Percentiles rank a stretch among this genome's conserved stretches.
These are phyloP conservation scores for Auricularia sp. DNA, from an alignment of 768 basidiomycete genomes.

Conservation along the genomic window DNA sequence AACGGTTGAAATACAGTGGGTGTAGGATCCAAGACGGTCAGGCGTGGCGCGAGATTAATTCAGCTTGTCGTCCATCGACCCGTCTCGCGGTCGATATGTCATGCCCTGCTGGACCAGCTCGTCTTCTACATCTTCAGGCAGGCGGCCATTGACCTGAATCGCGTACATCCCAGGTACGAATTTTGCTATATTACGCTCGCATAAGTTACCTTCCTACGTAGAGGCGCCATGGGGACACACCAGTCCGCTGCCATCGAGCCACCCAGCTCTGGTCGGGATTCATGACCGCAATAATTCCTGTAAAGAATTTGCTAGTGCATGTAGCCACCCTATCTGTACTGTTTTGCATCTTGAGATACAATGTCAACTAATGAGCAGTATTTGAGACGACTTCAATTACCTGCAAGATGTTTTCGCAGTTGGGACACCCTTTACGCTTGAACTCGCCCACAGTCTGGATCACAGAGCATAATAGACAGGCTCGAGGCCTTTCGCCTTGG, in stretches of 20 bases:
- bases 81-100: slow-evolving; percentile 75
- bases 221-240: slow-evolving; percentile 29
- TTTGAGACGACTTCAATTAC: slow-evolving; percentile 28
- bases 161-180: slow-evolving; percentile 90
- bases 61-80: background rate
- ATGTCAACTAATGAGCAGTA: background rate
- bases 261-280: slow-evolving; percentile 91
- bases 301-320: slow-evolving; percentile 89
- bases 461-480: slow-evolving; percentile 89
- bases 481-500: slow-evolving; percentile 71
- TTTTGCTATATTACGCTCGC: slow-evolving; percentile 49
- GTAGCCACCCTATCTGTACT: slow-evolving; percentile 69
- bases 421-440: slow-evolving; percentile 77
- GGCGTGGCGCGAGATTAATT: background rate
- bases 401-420: slow-evolving; percentile 93
- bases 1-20: background rate
- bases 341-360: slow-evolving; percentile 63
- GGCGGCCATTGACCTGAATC: slow-evolving; percentile 73
- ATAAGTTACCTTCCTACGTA: slow-evolving; percentile 2
- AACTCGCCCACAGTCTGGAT: slow-evolving; percentile 81
- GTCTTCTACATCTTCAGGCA: slow-evolving; percentile 77
- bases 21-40: background rate
- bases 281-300: slow-evolving; percentile 82
- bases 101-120: slow-evolving; percentile 70
- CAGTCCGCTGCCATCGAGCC: slow-evolving; percentile 88